Conservation (phyloP, 495 filamentous ascomycete species). For the Neurospora terricola region DNA sequence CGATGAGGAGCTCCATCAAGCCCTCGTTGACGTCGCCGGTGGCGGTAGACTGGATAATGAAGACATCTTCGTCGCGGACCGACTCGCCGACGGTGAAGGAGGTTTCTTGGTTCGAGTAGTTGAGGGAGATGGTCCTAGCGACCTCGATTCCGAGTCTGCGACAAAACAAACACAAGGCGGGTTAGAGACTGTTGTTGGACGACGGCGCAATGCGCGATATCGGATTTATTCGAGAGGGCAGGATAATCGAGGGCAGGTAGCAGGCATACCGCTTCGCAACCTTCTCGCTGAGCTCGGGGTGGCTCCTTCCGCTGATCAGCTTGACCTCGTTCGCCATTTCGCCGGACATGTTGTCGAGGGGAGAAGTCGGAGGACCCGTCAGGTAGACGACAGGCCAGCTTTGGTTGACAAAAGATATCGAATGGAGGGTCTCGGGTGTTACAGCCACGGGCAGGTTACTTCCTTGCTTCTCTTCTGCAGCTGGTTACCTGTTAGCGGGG, state of each 20-base stretch:
- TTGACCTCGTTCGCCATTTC: constrained; percentile 82
- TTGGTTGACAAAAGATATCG: constrained; percentile 5
- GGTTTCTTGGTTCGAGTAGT: constrained; percentile 97
- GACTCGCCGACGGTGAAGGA: constrained; percentile 95
- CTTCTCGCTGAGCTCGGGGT: constrained; percentile 78
- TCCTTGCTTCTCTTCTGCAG: constrained; percentile 9
- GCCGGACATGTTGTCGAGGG: constrained; percentile 26
- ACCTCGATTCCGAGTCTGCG: constrained; percentile 84
- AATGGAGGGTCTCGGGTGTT: not conserved
- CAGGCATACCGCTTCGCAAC: constrained; percentile 77
- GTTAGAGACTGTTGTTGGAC: constrained; percentile 3
- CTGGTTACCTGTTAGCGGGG: constrained; percentile 20
- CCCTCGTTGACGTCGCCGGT: constrained; percentile 98
- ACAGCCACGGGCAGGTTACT: constrained; percentile 1
- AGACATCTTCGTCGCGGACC: constrained; percentile 96
- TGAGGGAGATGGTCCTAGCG: constrained; percentile 87
- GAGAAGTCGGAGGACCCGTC: constrained; percentile 4
- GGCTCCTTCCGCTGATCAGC: constrained; percentile 89
- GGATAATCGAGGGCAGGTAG: not conserved
- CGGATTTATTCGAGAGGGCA: not conserved
- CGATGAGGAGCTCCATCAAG: constrained; percentile 96
- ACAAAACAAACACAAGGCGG: not conserved
- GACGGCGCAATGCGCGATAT: not conserved
- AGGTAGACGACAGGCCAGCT: constrained; percentile 11
- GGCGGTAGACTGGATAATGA: constrained; percentile 90